Evolutionary conservation across 495 filamentous ascomycete species (phyloP), one percentile per base, ranked within the genome.

Genomic region (Aspergillus sclerotiicarbonarius): DNA sequence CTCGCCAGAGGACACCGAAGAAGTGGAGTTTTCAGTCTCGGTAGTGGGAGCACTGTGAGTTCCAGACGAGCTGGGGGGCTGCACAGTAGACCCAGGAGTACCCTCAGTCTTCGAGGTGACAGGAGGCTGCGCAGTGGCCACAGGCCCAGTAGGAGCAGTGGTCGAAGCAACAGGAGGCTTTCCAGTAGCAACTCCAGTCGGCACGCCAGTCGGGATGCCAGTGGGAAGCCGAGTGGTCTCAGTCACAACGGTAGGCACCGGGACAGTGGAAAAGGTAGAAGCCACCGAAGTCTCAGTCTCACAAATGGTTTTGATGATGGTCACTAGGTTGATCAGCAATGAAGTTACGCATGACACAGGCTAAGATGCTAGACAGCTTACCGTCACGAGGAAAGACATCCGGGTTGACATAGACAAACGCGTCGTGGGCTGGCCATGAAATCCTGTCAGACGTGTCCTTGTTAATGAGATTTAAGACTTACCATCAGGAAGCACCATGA

Each of bases 261-360:
- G 47, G 12, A n/a, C 47, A 31, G 47, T 50, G 18, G 47, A 18
- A 16, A 31, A 50, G 13, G 31, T 50, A 41, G 37, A 41, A 41
- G 37, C 37, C 44, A 31, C 55, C 5, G 51, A 58, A 39, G 60
- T 62, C 9, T 43, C 51, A 19, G 60, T 62, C 30, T 29, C 59
- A 54, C 64, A 64, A 21, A 62, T 45, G 19, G 64, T 67, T 10
- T 67, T 59, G 33, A 62, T 67, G 33, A 63, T 52, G 39, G 65
- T 68, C 16, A 67, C 61, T 39, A 52, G 29, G 37, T 12, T 29
- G 35, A 16, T 48, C 20, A 35, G 5, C 6, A 41, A 29, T 51
- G 31, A 47, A 25, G 18, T 13, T 31, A 39, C 30, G 9, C 16
- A 3, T 13, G n/a, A 6, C 5, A n/a, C 8, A 41, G 37, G 13